phyloP scores from a whole-genome alignment of 73 alveolate species.

The Paramecium sexaurelia region DNA sequence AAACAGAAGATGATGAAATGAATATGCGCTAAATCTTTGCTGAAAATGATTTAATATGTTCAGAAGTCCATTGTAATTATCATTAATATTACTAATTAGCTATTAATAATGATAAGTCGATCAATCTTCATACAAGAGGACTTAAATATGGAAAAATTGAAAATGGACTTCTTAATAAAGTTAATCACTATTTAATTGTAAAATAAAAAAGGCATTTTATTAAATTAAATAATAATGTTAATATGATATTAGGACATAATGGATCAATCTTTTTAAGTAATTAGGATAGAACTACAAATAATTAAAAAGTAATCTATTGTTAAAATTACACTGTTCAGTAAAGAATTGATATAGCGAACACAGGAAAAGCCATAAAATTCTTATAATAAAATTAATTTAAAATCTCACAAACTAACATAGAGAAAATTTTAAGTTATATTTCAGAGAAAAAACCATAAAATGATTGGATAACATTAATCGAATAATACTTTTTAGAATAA shows the following conservation, averaged over 20 bases:
- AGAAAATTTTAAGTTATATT: neutral
- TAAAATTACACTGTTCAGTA: constrained; percentile 16
- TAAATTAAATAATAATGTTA: constrained; percentile 21
- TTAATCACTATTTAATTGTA: constrained; percentile 50
- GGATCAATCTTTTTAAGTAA: constrained; percentile 47
- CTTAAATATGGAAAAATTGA: constrained; percentile 71
- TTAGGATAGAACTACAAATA: constrained; percentile 24
- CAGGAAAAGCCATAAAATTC: neutral
- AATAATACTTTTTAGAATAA: neutral
- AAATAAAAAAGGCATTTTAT: constrained; percentile 64
- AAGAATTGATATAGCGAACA: constrained; percentile 33
- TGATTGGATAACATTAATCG: neutral
- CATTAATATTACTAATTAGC: neutral
- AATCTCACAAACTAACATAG: neutral
- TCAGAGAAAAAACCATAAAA: neutral
- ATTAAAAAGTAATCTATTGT: neutral
- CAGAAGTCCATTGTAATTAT: constrained; percentile 65
- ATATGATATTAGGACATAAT: constrained; percentile 63
- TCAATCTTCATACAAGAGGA: constrained; percentile 71
- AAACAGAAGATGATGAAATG: constrained; percentile 76
- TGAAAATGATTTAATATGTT: constrained; percentile 68
- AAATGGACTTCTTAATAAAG: constrained; percentile 66
- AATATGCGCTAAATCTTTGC: constrained; percentile 71
- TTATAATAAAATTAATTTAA: neutral
- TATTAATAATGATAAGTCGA: constrained; percentile 68